Evolutionary conservation across 306 rosid species (phyloP).

Genomic region (Amphicarpaea edgeworthii): DNA sequence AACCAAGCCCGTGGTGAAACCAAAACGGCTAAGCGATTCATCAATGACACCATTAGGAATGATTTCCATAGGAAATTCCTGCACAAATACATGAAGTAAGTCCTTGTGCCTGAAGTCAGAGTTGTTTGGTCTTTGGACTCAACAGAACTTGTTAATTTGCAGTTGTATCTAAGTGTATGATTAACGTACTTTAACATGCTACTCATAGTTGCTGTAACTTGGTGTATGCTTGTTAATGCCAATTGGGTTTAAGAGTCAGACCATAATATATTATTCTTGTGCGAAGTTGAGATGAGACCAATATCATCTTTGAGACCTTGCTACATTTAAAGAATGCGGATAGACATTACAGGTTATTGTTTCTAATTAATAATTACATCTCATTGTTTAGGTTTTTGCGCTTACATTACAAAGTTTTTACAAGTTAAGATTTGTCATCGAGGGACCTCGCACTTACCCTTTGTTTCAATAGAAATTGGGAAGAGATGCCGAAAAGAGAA

Average conservation of each 20-base stretch:
- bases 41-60: conserved; percentile 90
- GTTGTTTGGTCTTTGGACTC: conserved; percentile 20
- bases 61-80: conserved; percentile 95
- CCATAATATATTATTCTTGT: not conserved
- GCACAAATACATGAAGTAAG: conserved; percentile 90
- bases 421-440: too few relatives aligned
- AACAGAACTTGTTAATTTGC: not conserved
- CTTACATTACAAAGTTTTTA: too few relatives aligned
- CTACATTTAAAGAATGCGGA: not conserved
- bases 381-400: not conserved
- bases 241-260: conserved; percentile 1
- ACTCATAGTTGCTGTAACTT: conserved; percentile 31
- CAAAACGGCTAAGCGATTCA: conserved; percentile 87
- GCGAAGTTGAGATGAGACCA: too few relatives aligned
- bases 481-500: too few relatives aligned
- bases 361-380: not conserved
- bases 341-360: not conserved
- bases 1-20: conserved; percentile 95
- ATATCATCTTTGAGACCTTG: not conserved
- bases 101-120: not conserved
- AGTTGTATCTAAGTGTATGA: conserved; percentile 40
- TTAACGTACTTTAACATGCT: conserved; percentile 23
- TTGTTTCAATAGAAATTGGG: too few relatives aligned
- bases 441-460: too few relatives aligned
- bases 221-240: conserved; percentile 31